Conservation (phyloP, 176 grass and related monocot species). For the bread wheat (Triticum aestivum) region IWGSC_CS_RefSeq_v2.1 NC_057800.1:455792593-455793092, state of each 20-base stretch:
- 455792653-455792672: neutral
- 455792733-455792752: neutral
- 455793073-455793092: conserved; percentile 90
- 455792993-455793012: conserved; percentile 96
- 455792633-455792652: neutral
- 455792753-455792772: neutral
- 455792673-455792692: conserved; percentile 18
- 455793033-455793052: conserved; percentile 44
- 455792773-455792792: neutral
- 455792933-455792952: neutral
- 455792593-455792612: conserved; percentile 20
- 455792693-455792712: conserved; percentile 10
- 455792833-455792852: neutral
- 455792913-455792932: neutral
- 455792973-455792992: conserved; percentile 26
- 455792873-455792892: conserved; percentile 16
- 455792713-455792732: neutral
- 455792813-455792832: neutral
- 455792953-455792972: conserved; percentile 8
- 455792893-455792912: neutral
- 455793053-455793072: conserved; percentile 48
- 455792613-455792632: neutral
- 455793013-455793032: conserved; percentile 82
- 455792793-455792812: neutral
- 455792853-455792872: conserved; percentile 4